These are phyloP conservation scores for Talaromyces sp. DNA, from an alignment of 2,329 filamentous ascomycete genomes.

Conservation along the genomic window DNA sequence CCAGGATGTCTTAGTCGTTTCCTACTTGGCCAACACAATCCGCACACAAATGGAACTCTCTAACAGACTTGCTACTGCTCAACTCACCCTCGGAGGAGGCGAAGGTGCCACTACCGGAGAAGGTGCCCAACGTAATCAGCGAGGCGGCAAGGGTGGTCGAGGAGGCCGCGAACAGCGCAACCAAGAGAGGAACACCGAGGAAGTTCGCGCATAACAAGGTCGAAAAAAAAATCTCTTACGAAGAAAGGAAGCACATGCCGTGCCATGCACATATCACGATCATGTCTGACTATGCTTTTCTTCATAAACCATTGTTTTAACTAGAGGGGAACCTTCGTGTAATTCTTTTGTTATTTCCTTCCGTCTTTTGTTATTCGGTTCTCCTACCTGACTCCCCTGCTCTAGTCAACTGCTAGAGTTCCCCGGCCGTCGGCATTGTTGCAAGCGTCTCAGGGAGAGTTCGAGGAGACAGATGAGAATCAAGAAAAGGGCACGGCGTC, in stretches of 20 bases:
- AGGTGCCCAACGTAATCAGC: conserved; percentile 29
- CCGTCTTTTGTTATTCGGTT: conserved; percentile 14
- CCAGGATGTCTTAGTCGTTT: conserved; percentile 96
- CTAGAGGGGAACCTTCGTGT: conserved; percentile 18
- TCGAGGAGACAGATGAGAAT: conserved; percentile 16
- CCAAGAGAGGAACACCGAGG: conserved; percentile 38
- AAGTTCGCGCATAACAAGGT: conserved; percentile 33
- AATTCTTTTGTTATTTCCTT: conserved; percentile 22
- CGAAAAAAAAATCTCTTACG: conserved; percentile 20
- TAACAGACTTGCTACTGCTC: conserved; percentile 83
- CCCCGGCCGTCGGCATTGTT: not conserved
- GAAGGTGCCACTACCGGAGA: conserved; percentile 33
- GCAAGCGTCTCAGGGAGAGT: not conserved
- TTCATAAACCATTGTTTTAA: conserved; percentile 9
- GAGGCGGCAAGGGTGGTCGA: conserved; percentile 44
- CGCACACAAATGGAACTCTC: conserved; percentile 98
- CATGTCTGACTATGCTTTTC: conserved; percentile 24
- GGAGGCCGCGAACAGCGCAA: conserved; percentile 32
- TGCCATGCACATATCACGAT: conserved; percentile 21
- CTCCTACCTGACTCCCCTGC: conserved; percentile 13
- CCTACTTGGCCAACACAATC: conserved; percentile 97
- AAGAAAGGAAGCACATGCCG: conserved; percentile 8
- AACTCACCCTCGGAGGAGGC: conserved; percentile 56
- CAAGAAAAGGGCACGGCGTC: conserved; percentile 31
- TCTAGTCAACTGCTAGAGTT: not conserved